These are phyloP conservation scores for Quercus gilva DNA, from an alignment of 306 rosid species.

Conservation along the genomic window DNA sequence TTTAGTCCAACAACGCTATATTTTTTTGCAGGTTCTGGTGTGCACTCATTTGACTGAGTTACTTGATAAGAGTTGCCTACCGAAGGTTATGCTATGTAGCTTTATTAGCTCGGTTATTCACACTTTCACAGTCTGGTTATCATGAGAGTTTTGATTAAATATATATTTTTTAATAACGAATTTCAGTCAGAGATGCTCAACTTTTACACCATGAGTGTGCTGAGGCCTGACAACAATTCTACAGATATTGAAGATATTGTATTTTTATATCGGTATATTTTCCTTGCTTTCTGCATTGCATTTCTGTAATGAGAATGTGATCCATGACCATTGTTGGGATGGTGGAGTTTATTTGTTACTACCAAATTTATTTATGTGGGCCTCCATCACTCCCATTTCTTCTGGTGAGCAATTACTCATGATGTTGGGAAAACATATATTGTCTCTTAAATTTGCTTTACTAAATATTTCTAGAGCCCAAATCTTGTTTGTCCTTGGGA, in stretches of 20 bases:
- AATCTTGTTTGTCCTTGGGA: not conserved
- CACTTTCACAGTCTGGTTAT: slow-evolving; percentile 11
- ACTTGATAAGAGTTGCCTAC: slow-evolving; percentile 63
- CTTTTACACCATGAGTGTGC: slow-evolving; percentile 83
- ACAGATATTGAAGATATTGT: slow-evolving; percentile 60
- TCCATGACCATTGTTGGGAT: slow-evolving; percentile 17
- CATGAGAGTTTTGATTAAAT: slow-evolving; percentile 2
- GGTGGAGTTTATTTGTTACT: slow-evolving; percentile 6
- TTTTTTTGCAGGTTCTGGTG: slow-evolving; percentile 68
- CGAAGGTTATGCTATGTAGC: slow-evolving; percentile 45
- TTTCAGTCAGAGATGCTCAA: slow-evolving; percentile 78
- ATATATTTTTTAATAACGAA: not conserved
- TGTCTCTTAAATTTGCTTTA: not conserved
- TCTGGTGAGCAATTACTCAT: not conserved
- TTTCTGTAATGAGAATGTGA: slow-evolving; percentile 7
- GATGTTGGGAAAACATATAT: not conserved
- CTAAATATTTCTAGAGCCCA: not conserved
- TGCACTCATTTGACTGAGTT: slow-evolving; percentile 95
- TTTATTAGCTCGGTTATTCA: slow-evolving; percentile 20
- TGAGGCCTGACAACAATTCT: slow-evolving; percentile 66
- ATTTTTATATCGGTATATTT: slow-evolving; percentile 75
- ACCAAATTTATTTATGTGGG: slow-evolving; percentile 15
- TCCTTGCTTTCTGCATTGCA: slow-evolving; percentile 4
- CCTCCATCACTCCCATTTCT: slow-evolving; percentile 5
- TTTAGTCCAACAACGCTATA: not conserved